Percentiles rank a stretch among this genome's conserved stretches.
Conservation (phyloP, 1,139 yeast genomes). For the Trichomonascaceae sp. region DNA sequence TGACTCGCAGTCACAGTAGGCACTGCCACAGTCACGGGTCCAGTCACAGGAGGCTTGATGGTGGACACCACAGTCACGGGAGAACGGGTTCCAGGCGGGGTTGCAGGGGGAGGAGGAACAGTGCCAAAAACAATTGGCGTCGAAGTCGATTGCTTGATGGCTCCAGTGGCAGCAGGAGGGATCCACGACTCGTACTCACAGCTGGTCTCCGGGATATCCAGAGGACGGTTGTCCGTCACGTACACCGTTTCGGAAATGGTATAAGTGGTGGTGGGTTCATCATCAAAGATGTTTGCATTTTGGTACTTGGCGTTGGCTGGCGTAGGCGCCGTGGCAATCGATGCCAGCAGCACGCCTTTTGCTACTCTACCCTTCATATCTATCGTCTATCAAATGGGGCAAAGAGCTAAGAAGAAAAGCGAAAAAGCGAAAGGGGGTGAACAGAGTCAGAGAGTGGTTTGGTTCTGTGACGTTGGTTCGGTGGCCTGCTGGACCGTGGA, state of each 20-base stretch:
- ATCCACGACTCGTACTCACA: background rate
- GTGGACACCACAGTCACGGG: background rate
- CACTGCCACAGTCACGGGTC: too few relatives aligned
- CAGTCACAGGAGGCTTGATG: background rate
- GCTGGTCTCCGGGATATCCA: background rate
- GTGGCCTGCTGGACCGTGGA: too few relatives aligned
- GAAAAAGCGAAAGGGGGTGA: conserved; percentile 1
- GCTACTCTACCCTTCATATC: too few relatives aligned
- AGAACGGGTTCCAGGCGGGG: background rate
- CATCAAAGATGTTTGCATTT: background rate
- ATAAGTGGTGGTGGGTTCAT: background rate
- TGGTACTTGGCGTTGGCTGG: background rate
- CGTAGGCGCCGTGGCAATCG: background rate
- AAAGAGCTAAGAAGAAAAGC: conserved; percentile 5
- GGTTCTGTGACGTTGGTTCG: too few relatives aligned
- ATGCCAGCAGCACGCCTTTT: background rate
- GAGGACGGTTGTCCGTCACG: background rate
- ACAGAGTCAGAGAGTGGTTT: background rate
- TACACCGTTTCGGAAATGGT: background rate
- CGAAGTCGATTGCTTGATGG: too few relatives aligned
- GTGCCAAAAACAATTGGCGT: too few relatives aligned
- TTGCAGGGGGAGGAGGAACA: too few relatives aligned
- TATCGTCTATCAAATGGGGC: too few relatives aligned
- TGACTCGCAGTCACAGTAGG: too few relatives aligned
- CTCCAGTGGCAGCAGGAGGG: background rate